Evolutionary conservation across 2,329 filamentous ascomycete species (phyloP).

Genomic region (Fusarium poae): DNA sequence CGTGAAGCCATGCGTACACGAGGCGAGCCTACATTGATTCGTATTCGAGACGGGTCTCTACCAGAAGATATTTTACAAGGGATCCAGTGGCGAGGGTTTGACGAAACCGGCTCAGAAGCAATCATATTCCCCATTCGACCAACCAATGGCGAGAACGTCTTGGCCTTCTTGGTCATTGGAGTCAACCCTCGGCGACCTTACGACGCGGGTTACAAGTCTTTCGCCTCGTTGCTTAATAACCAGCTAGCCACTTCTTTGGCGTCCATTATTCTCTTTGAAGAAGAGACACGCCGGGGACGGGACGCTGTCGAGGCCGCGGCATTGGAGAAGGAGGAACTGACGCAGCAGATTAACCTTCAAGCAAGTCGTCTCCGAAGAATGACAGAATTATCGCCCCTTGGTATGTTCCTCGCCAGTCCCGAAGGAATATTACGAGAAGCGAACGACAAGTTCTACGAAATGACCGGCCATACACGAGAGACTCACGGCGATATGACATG

Average conservation of each 20-base stretch:
- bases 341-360: conserved; percentile 54
- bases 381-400: conserved; percentile 55
- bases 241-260: conserved; percentile 72
- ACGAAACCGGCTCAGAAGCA: conserved; percentile 70
- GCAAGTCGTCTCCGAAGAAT: conserved; percentile 54
- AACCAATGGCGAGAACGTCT: conserved; percentile 71
- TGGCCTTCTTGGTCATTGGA: conserved; percentile 76
- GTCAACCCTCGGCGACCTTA: conserved; percentile 77
- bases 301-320: conserved; percentile 54
- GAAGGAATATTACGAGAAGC: conserved; percentile 59
- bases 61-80: conserved; percentile 69
- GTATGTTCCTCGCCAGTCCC: conserved; percentile 56
- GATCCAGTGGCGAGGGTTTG: conserved; percentile 71
- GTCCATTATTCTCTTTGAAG: conserved; percentile 74
- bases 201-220: conserved; percentile 75
- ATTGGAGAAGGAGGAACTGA: conserved; percentile 52
- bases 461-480: conserved; percentile 59
- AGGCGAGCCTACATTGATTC: conserved; percentile 53
- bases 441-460: conserved; percentile 62
- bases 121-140: conserved; percentile 76
- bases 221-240: conserved; percentile 60
- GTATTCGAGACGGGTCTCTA: conserved; percentile 63
- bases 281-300: conserved; percentile 68
- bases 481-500: conserved; percentile 57
- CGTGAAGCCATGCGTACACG: conserved; percentile 55